A percentile compares a stretch with the other conserved stretches of the same genome.
Conservation (phyloP, 176 grass and related monocot genomes). For the sorghum (Sorghum bicolor) region Sorghum_bicolor_NCBIv3 NC_012870.2:78353001-78353500, state of each 20-base stretch:
- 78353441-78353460: not conserved
- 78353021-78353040: not conserved
- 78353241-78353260: too few relatives aligned
- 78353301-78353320: too few relatives aligned
- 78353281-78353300: too few relatives aligned
- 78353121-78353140: too few relatives aligned
- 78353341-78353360: not conserved
- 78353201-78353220: too few relatives aligned
- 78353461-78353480: not conserved
- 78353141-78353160: too few relatives aligned
- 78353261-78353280: too few relatives aligned
- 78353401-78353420: not conserved
- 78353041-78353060: conserved; percentile 17
- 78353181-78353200: too few relatives aligned
- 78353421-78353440: not conserved
- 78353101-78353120: too few relatives aligned
- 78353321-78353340: not conserved
- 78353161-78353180: too few relatives aligned
- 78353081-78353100: not conserved
- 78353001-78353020: not conserved
- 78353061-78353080: conserved; percentile 16
- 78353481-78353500: not conserved
- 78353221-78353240: too few relatives aligned
- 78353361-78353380: conserved; percentile 6
- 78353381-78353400: conserved; percentile 15